These are phyloP conservation scores for Aspergillus sp. DNA, from an alignment of 2,329 filamentous ascomycete genomes.

Conservation along the genomic window DNA sequence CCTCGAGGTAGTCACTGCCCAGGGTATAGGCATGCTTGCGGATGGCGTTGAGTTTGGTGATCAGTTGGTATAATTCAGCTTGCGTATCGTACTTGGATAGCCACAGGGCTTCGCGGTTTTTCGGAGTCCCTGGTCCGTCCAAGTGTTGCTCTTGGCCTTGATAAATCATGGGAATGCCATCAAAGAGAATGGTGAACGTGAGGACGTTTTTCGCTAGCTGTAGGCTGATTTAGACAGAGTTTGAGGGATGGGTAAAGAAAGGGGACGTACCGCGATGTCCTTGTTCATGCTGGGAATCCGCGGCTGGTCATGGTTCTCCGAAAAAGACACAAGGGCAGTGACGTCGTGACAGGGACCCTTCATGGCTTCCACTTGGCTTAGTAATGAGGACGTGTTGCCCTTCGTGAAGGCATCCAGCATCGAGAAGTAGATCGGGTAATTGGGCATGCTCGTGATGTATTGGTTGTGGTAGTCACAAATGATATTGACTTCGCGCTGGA, in stretches of 20 bases:
- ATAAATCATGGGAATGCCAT: constrained; percentile 65
- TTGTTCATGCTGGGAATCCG: constrained; percentile 53
- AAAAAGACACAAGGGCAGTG: constrained; percentile 49
- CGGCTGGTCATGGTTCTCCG: constrained; percentile 60
- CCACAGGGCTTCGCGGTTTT: constrained; percentile 57
- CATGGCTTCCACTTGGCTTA: constrained; percentile 22
- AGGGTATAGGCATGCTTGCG: constrained; percentile 40
- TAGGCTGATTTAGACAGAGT: neutral
- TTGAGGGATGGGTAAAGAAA: neutral
- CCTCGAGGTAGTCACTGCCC: constrained; percentile 37
- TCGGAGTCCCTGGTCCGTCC: constrained; percentile 48
- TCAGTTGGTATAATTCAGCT: constrained; percentile 38
- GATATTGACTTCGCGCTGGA: constrained; percentile 33
- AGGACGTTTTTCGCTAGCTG: constrained; percentile 59
- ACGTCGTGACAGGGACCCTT: constrained; percentile 37
- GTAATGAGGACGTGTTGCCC: constrained; percentile 28
- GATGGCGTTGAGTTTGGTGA: constrained; percentile 39
- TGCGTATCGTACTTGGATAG: constrained; percentile 46
- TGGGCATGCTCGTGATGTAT: constrained; percentile 44
- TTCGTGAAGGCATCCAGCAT: constrained; percentile 33
- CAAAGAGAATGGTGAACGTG: constrained; percentile 57
- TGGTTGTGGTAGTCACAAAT: constrained; percentile 41
- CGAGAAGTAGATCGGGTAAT: constrained; percentile 45
- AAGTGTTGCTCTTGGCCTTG: constrained; percentile 63
- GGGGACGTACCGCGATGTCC: constrained; percentile 39